Conservation (phyloP, 2,329 filamentous ascomycete genomes). For the Trichoderma sp. region DNA sequence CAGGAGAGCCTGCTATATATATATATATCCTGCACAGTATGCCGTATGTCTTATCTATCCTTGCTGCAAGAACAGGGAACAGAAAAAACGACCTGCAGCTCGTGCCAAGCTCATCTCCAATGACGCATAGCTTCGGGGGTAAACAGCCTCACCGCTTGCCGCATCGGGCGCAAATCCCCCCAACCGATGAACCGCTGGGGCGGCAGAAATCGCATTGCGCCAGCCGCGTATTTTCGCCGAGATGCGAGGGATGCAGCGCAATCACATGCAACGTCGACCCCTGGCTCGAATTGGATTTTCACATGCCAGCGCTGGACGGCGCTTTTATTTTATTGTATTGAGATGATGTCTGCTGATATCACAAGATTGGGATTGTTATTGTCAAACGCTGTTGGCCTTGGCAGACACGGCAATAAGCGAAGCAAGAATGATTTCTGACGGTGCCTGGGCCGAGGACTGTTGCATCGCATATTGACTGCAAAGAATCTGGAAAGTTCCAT, state of each 20-base stretch:
- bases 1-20: not conserved
- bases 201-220: not conserved
- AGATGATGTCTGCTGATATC: not conserved
- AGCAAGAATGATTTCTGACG: not conserved
- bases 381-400: not conserved
- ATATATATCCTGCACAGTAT: conserved; percentile 6
- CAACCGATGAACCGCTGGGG: conserved; percentile 26
- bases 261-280: conserved; percentile 22
- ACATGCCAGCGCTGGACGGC: conserved; percentile 17
- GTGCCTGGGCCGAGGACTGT: not conserved
- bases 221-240: conserved; percentile 26
- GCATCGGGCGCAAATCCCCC: conserved; percentile 20
- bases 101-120: conserved; percentile 18
- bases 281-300: conserved; percentile 19
- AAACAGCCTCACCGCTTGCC: conserved; percentile 29
- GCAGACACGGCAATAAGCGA: not conserved
- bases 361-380: not conserved
- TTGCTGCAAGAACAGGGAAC: not conserved
- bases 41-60: not conserved
- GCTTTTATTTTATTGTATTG: not conserved
- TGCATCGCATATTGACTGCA: not conserved
- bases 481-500: not conserved
- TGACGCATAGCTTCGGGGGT: conserved; percentile 17
- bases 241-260: conserved; percentile 26
- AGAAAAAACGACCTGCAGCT: conserved; percentile 4